Evolutionary conservation across 1,139 yeast genomes (phyloP).

Genomic region (Pichia sp.): DNA sequence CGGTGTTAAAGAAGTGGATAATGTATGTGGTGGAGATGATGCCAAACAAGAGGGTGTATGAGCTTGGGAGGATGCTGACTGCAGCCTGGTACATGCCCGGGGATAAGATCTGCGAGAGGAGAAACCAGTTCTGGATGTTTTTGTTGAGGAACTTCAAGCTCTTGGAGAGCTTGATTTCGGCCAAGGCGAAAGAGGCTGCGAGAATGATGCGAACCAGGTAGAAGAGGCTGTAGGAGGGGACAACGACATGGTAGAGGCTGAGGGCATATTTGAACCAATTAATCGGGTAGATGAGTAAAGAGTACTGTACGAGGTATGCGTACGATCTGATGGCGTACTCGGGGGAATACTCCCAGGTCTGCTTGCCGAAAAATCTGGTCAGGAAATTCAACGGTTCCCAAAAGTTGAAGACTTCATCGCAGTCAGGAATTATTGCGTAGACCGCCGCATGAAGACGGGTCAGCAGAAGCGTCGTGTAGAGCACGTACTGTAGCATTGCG

Average conservation of each 20-base stretch:
- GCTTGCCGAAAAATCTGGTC: constrained; percentile 79
- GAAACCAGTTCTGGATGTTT: constrained; percentile 54
- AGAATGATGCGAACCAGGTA: constrained; percentile 54
- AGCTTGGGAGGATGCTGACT: constrained; percentile 76
- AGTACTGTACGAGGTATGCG: constrained; percentile 61
- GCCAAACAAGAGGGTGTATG: constrained; percentile 70
- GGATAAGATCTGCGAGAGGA: constrained; percentile 42
- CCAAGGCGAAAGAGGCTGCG: constrained; percentile 47
- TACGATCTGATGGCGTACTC: constrained; percentile 84
- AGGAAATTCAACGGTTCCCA: constrained; percentile 89
- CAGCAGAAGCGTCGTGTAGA: constrained; percentile 24
- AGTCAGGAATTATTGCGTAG: constrained; percentile 71
- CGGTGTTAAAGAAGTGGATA: constrained; percentile 30
- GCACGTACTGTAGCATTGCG: constrained; percentile 9
- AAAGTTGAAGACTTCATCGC: constrained; percentile 85
- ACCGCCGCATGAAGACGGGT: constrained; percentile 46
- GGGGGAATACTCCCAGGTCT: constrained; percentile 97
- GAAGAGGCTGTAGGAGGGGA: constrained; percentile 40
- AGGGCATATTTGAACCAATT: constrained; percentile 15
- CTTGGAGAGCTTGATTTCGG: constrained; percentile 50
- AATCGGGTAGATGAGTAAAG: constrained; percentile 39
- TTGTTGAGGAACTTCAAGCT: constrained; percentile 39
- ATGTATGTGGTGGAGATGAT: constrained; percentile 51
- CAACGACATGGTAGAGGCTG: not conserved
- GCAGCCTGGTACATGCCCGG: constrained; percentile 86